A percentile compares a stretch with the other conserved stretches of the same genome.
phyloP scores from a whole-genome alignment of 2,329 filamentous ascomycete species.

The Colletotrichum endophyticum region DNA sequence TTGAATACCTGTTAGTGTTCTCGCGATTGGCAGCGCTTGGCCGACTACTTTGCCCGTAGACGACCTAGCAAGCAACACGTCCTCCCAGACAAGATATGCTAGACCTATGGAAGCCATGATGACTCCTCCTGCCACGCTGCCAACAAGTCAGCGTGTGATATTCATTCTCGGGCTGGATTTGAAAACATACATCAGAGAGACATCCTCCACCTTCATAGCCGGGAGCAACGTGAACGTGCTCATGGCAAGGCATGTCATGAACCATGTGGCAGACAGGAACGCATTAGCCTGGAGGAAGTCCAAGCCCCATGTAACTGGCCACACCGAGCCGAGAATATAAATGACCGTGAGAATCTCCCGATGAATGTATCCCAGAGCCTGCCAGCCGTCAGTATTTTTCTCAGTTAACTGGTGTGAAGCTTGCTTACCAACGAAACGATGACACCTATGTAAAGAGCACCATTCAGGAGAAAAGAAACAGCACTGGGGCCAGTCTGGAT shows the following conservation, averaged over 20 bases:
- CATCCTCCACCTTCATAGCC: conserved; percentile 82
- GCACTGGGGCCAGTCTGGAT: conserved; percentile 64
- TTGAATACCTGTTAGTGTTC: conserved; percentile 70
- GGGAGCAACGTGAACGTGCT: conserved; percentile 89
- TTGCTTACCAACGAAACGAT: conserved; percentile 76
- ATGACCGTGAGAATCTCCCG: conserved; percentile 85
- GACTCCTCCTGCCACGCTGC: conserved; percentile 73
- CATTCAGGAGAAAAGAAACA: conserved; percentile 66
- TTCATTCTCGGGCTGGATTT: neutral
- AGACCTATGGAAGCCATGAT: conserved; percentile 80
- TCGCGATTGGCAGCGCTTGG: conserved; percentile 45
- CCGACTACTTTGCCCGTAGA: neutral
- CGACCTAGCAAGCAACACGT: conserved; percentile 38
- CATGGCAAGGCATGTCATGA: conserved; percentile 79
- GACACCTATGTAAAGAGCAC: conserved; percentile 71
- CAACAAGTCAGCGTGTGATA: conserved; percentile 23
- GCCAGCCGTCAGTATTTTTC: conserved; percentile 21
- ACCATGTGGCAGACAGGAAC: conserved; percentile 73
- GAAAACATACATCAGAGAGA: conserved; percentile 71
- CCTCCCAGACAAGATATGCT: conserved; percentile 81
- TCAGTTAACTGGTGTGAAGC: neutral
- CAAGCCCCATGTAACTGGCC: conserved; percentile 77
- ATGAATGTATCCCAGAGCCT: conserved; percentile 92
- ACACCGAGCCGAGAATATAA: conserved; percentile 77
- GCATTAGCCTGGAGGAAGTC: conserved; percentile 73